Evolutionary conservation across 2,329 filamentous ascomycete species (phyloP), one percentile per base, ranked within the genome.

Genomic region (Eurotiales sp.): DNA sequence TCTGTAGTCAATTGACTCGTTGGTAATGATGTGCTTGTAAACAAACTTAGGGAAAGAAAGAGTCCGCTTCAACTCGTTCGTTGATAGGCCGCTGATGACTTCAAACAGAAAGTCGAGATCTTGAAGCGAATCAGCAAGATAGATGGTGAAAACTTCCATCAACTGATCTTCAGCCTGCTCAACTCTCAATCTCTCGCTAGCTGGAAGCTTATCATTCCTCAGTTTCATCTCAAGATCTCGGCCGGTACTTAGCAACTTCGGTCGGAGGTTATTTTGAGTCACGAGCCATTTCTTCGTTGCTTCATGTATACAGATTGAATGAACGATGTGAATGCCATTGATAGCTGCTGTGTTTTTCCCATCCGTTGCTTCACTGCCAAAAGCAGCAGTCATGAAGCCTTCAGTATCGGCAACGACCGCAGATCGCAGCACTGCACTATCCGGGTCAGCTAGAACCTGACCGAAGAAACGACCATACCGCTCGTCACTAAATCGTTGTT

Each of bases 391-490:
- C 56, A 90, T 79, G 51, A 99, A 80, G 0, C 77, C 80, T 44
- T 90, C 84, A 1, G 90, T 79, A 55, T 92, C 87, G 15, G 82
- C 80, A 49, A 86, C 81, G 7, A 93, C 84, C 32, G 85, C 83
- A 44, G 88, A 84, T 46, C 93, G 81, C 39, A 99, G 73, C 1
- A 86, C 77, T 23, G 78, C 81, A 64, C 90, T 95, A 14, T 87
- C 85, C 0, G 83, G 77, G 61, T 95, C 83, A 2, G 82, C 79
- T 19, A 99, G 78, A 12, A 95, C 83, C 66, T 99, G 93, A 0
- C 90, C 88, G 57, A 99, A 84, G 68, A 99, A 89, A 14, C 93
- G 84, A 3, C 95, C 93, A 62, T 95, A 95, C 54, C 85, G 87
- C 61, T 91, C 81, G 45, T 97, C 88, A 54, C 89, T 87, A 50